phyloP scores from a whole-genome alignment of 2,329 filamentous ascomycete genomes.

The Monilinia fructigena region DNA sequence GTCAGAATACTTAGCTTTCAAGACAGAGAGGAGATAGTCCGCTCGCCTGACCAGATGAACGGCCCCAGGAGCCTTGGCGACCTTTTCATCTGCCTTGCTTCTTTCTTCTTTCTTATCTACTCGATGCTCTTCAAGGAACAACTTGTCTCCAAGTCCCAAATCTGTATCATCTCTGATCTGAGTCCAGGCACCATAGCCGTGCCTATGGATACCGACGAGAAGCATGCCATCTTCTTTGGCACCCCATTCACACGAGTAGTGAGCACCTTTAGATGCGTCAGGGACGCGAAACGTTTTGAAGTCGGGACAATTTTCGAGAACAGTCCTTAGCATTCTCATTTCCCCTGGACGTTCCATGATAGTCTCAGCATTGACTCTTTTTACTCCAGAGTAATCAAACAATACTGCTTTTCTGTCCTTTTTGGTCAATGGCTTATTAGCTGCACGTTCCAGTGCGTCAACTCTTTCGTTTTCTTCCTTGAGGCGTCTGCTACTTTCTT shows the following conservation, averaged over 20 bases:
- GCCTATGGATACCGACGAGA: constrained; percentile 84
- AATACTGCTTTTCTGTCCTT: constrained; percentile 97
- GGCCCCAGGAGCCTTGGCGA: constrained; percentile 88
- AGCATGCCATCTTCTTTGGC: constrained; percentile 96
- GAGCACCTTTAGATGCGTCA: constrained; percentile 87
- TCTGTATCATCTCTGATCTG: constrained; percentile 91
- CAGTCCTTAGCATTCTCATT: constrained; percentile 77
- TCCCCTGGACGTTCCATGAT: constrained; percentile 88
- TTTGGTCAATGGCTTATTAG: constrained; percentile 82
- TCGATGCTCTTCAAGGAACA: constrained; percentile 96
- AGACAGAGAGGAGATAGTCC: constrained; percentile 91
- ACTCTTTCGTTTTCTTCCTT: constrained; percentile 69
- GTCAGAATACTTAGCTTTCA: constrained; percentile 79
- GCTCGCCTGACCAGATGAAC: constrained; percentile 93
- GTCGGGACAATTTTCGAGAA: constrained; percentile 65
- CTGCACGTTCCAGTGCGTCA: constrained; percentile 63
- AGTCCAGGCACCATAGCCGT: constrained; percentile 94
- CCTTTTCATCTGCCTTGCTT: constrained; percentile 66
- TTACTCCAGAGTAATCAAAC: constrained; percentile 90
- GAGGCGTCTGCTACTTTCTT: constrained; percentile 69
- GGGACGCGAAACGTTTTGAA: constrained; percentile 79
- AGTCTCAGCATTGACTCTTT: constrained; percentile 94
- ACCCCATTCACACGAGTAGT: constrained; percentile 90
- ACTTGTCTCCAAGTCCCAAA: constrained; percentile 81
- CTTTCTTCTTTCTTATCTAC: constrained; percentile 96